A percentile compares a stretch with the other conserved stretches of the same genome.
Conservation (phyloP, 129 eudicot species). For the Escallonia rubra region DNA sequence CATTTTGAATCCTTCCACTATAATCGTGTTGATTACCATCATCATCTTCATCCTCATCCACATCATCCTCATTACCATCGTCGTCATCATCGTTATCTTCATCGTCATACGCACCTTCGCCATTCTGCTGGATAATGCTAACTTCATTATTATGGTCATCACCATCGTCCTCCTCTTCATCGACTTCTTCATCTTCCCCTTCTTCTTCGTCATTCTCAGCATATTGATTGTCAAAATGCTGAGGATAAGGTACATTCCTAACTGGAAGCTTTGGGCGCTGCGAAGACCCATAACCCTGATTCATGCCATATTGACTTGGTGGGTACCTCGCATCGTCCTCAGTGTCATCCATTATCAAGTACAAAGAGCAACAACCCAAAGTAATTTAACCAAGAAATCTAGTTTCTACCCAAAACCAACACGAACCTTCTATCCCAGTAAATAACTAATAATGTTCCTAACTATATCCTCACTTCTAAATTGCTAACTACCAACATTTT, state of each 20-base stretch:
- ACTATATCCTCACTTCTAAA: too few relatives aligned
- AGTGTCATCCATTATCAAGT: conserved; percentile 48
- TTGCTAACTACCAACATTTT: too few relatives aligned
- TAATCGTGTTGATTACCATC: conserved; percentile 28
- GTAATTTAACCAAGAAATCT: not conserved
- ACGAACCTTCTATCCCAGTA: too few relatives aligned
- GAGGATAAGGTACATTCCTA: conserved; percentile 25
- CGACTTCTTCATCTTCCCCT: conserved; percentile 39
- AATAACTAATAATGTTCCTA: too few relatives aligned
- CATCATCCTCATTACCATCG: conserved; percentile 24
- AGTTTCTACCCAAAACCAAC: not conserved
- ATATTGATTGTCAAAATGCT: conserved; percentile 19
- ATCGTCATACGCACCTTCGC: conserved; percentile 24
- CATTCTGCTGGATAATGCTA: conserved; percentile 5
- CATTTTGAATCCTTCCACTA: conserved; percentile 17
- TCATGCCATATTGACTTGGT: conserved; percentile 31
- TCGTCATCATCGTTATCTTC: conserved; percentile 30
- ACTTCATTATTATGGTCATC: conserved; percentile 10
- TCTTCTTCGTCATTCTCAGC: conserved; percentile 36
- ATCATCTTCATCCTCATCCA: conserved; percentile 25
- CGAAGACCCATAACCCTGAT: conserved; percentile 24
- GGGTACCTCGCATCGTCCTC: conserved; percentile 39
- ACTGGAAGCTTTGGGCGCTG: conserved; percentile 29
- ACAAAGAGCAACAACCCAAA: conserved; percentile 11
- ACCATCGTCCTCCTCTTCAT: conserved; percentile 24